These are phyloP conservation scores for Gossypium sturtianum DNA, from an alignment of 345 rosid genomes.

Conservation along the genomic window DNA sequence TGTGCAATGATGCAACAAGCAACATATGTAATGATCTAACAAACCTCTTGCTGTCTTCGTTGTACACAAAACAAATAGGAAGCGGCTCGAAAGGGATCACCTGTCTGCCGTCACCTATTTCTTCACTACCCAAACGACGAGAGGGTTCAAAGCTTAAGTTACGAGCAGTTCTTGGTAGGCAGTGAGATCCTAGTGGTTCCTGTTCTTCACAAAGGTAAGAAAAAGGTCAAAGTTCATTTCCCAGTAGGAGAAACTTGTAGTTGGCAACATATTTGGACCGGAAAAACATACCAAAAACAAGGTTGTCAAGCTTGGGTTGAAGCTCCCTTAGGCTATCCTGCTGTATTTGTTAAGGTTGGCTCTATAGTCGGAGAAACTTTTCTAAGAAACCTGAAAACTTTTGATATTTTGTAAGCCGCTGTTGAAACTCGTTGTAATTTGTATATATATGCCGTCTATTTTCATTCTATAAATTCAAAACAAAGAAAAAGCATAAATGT, in stretches of 20 bases:
- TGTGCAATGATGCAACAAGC: too few relatives aligned
- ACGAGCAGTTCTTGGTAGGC: conserved; percentile 66
- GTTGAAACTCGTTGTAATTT: background rate
- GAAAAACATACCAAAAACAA: conserved; percentile 32
- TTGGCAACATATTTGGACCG: conserved; percentile 67
- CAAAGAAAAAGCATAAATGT: background rate
- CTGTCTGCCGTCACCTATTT: conserved; percentile 67
- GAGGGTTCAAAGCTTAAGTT: conserved; percentile 41
- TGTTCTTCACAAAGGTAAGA: conserved; percentile 52
- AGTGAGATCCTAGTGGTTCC: conserved; percentile 68
- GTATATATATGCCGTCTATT: background rate
- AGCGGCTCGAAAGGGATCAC: conserved; percentile 54
- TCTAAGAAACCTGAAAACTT: conserved; percentile 36
- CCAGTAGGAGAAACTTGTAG: conserved; percentile 40
- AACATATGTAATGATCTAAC: conserved; percentile 12
- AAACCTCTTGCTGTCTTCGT: background rate
- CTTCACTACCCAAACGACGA: conserved; percentile 62
- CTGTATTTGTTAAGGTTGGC: conserved; percentile 56
- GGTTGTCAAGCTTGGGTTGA: conserved; percentile 46
- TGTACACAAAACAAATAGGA: conserved; percentile 33
- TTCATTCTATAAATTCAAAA: background rate
- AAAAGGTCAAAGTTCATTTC: conserved; percentile 50
- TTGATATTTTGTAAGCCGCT: conserved; percentile 25
- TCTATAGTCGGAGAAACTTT: conserved; percentile 49
- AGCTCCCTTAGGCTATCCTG: conserved; percentile 60